Base-by-base conservation (phyloP, 2,329 filamentous ascomycete genomes). In the Aspergillus felis region DNA sequence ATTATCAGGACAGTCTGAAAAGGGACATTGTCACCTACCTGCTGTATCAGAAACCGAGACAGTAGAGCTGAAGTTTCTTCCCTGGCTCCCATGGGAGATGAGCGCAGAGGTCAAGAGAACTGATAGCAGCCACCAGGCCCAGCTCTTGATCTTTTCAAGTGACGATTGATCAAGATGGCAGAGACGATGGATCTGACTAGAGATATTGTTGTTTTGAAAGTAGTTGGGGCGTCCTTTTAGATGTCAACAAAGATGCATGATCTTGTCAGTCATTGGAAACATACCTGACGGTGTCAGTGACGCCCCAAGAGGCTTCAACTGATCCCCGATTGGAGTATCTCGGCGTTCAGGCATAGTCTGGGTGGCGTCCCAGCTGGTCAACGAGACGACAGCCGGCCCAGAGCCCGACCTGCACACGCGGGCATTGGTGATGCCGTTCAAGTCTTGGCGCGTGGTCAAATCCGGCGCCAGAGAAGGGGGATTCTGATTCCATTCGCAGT, bases 401-500 rank as follows among this genome's bases (percentile, higher is more conserved):
- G 50, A 27, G 14, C 60, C 61, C 25, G 58, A 58, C 49, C 64
- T 63, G 58, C 75, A 73, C 64, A 79, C 76, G 24, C 81, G 78
- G 22, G 78, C 69, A 68, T 84, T 84, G 62, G 79, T 74, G 60
- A 81, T 81, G 60, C 82, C 82, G 60, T 83, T 83, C 57, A 84
- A 73, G 66, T 84, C 82, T 73, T 83, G 77, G 63, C 81, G 74
- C 44, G 82, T 83, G 27, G 82, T 84, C 51, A 81, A 68, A 51
- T 79, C 75, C 22, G 79, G 67, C 25, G 80, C 76, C 54, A 84
- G 69, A 25, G 74, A 76, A 1, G 79, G 76, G 32, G 82, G 82
- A 68, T 75, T 82, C 72, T 84, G 82, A 68, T 84, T 84, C 76
- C 78, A 84, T 28, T 75, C 73, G 51, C 79, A 77, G 60, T 82